Percentiles rank a stretch among this genome's conserved stretches.
Evolutionary conservation across 2,329 filamentous ascomycete species (phyloP).

Genomic region (Paecilomyces formosus): DNA sequence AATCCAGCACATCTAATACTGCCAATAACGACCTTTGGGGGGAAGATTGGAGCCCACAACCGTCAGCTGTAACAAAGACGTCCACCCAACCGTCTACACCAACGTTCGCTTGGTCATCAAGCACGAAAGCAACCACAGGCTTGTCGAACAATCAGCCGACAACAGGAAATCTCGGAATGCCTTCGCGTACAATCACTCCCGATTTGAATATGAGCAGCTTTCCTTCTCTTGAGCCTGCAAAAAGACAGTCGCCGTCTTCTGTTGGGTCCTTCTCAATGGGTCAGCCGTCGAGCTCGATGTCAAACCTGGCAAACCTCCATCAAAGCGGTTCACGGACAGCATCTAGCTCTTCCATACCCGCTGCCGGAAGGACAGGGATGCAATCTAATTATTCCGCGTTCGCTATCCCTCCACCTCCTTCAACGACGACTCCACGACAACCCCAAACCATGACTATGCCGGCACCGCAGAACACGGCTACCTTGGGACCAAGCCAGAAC

Average conservation of each 20-base stretch:
- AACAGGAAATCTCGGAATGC: conserved; percentile 14
- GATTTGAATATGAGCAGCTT: conserved; percentile 43
- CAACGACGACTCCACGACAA: conserved; percentile 13
- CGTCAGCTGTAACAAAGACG: conserved; percentile 17
- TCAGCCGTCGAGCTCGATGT: conserved; percentile 15
- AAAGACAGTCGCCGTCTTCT: conserved; percentile 24
- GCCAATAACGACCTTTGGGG: conserved; percentile 27
- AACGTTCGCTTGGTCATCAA: conserved; percentile 39
- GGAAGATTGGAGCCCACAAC: conserved; percentile 23
- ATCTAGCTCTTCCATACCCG: conserved; percentile 3
- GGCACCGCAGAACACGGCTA: conserved; percentile 10
- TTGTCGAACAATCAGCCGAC: conserved; percentile 7
- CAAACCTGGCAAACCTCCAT: conserved; percentile 4
- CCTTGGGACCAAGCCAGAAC: conserved; percentile 12
- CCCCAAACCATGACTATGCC: conserved; percentile 4
- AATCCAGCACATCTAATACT: conserved; percentile 33
- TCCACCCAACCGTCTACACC: conserved; percentile 21
- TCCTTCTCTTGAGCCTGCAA: conserved; percentile 37
- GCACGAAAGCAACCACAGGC: conserved; percentile 12
- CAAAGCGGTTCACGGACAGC: not conserved
- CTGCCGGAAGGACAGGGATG: conserved; percentile 17
- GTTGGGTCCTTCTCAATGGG: conserved; percentile 18
- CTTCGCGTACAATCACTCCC: conserved; percentile 44
- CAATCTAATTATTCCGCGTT: conserved; percentile 27
- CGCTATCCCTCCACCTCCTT: conserved; percentile 35